Base-by-base conservation (phyloP, 1,284 basidiomycete species). In the Ceratobasidium sp. region DNA sequence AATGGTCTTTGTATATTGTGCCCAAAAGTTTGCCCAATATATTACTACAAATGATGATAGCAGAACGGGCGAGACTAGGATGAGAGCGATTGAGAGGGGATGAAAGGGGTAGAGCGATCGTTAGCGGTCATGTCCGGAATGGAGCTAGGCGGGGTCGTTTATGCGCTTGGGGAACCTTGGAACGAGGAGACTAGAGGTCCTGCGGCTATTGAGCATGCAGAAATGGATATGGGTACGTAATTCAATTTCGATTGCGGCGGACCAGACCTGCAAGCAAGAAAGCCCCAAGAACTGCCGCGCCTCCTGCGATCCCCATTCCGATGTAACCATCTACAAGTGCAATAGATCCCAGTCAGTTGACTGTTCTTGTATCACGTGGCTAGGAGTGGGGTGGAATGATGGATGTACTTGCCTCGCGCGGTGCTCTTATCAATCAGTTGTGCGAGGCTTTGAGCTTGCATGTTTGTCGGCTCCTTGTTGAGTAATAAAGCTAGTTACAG, bases 241-340 rank as follows among this genome's bases (percentile, higher is more conserved):
- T 71, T 58, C 57, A 71, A 23, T 59, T 49, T 59, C 67, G 67
- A 23, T 49, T 59, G 50, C 92, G 91, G 87, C 93, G 91, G 87
- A 95, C 86, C 78, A 98, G 83, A 78, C 90, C 87, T 76, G 95
- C 93, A 67, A 96, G 79, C 73, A 96, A 81, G 49, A 98, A 82
- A 38, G 94, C 92, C 64, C 94, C 92, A 11, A 98, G 80, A 11
- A 96, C 95, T 8, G 93, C 95, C 52, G 89, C 92, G 67, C 95
- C 95, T 57, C 95, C 96, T 41, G 91, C 93, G 52, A 99, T 85
- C 11, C 95, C 97, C 91, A 98, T 96, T 67, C 97, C 97, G 59
- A 95, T 91, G 81, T 95, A 96, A 23, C 94, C 93, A 81, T 96
- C 94, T 96, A 80, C 26, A 38, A 61, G 72, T 59, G 32, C 46